phyloP scores from a whole-genome alignment of 2,329 filamentous ascomycete species.

The Chaetomiaceae sp. region DNA sequence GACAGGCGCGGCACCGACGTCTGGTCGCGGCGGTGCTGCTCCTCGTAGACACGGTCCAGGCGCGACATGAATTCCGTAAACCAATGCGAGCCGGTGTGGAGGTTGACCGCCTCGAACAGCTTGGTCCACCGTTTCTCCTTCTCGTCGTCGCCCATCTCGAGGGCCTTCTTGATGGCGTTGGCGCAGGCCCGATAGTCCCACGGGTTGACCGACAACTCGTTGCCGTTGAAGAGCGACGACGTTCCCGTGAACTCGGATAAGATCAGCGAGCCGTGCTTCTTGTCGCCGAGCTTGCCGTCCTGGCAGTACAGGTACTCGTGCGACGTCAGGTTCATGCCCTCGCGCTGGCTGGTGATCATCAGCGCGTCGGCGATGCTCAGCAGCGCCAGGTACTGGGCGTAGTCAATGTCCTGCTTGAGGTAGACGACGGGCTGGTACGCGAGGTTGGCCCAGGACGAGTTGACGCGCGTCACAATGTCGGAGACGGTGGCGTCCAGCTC shows the following conservation, averaged over 20 bases:
- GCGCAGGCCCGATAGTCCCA: slow-evolving; percentile 92
- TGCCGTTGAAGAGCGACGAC: slow-evolving; percentile 73
- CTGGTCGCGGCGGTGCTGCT: slow-evolving; percentile 79
- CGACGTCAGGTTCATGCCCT: slow-evolving; percentile 95
- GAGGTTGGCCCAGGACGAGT: slow-evolving; percentile 83
- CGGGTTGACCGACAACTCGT: slow-evolving; percentile 83
- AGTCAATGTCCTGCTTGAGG: slow-evolving; percentile 89
- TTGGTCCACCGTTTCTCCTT: slow-evolving; percentile 69
- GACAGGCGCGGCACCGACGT: slow-evolving; percentile 83
- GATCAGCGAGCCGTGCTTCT: slow-evolving; percentile 84
- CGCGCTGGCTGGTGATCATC: slow-evolving; percentile 91
- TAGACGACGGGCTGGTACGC: slow-evolving; percentile 92
- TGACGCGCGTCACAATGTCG: slow-evolving; percentile 91
- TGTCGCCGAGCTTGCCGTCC: slow-evolving; percentile 67
- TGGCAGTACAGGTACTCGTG: slow-evolving; percentile 94
- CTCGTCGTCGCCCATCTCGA: slow-evolving; percentile 74
- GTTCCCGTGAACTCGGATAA: slow-evolving; percentile 94
- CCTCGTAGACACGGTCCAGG: slow-evolving; percentile 71
- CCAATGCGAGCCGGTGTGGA: slow-evolving; percentile 84
- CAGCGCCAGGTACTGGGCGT: slow-evolving; percentile 87
- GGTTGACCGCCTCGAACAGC: slow-evolving; percentile 67
- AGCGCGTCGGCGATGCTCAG: slow-evolving; percentile 84
- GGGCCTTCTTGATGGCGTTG: slow-evolving; percentile 74
- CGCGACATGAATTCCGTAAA: slow-evolving; percentile 68
- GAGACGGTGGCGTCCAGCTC: slow-evolving; percentile 85